These are phyloP conservation scores for Colletotrichum sp. DNA, from an alignment of 2,329 filamentous ascomycete species.

Conservation along the genomic window DNA sequence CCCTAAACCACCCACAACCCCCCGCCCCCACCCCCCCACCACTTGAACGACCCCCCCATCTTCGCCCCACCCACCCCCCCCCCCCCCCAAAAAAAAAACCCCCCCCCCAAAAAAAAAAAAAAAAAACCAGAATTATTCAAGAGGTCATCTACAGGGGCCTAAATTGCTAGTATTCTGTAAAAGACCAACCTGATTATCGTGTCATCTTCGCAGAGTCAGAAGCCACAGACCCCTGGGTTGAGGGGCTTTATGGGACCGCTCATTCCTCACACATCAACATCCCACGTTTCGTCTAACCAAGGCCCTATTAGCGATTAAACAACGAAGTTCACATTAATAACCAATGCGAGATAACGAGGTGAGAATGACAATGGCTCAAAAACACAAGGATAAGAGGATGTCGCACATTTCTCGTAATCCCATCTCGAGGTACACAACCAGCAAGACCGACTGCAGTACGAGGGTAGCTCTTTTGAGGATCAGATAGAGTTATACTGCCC, in stretches of 20 bases:
- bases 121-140: background rate
- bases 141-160: background rate
- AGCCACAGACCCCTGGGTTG: background rate
- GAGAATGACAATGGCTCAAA: background rate
- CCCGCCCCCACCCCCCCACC: too few species aligned
- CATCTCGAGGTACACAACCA: background rate
- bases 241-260: background rate
- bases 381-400: background rate
- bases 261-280: background rate
- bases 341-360: background rate
- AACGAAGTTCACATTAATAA: background rate
- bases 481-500: background rate
- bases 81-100: too few species aligned
- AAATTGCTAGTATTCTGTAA: background rate
- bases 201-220: background rate
- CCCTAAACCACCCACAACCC: too few species aligned
- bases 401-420: background rate
- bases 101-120: too few species aligned
- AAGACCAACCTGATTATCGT: background rate
- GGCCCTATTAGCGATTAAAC: background rate
- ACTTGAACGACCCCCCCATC: too few species aligned
- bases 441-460: background rate
- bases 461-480: background rate
- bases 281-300: background rate
- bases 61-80: too few species aligned